Evolutionary conservation across 495 filamentous ascomycete genomes (phyloP).

Genomic region (Trichoderma gamsii): DNA sequence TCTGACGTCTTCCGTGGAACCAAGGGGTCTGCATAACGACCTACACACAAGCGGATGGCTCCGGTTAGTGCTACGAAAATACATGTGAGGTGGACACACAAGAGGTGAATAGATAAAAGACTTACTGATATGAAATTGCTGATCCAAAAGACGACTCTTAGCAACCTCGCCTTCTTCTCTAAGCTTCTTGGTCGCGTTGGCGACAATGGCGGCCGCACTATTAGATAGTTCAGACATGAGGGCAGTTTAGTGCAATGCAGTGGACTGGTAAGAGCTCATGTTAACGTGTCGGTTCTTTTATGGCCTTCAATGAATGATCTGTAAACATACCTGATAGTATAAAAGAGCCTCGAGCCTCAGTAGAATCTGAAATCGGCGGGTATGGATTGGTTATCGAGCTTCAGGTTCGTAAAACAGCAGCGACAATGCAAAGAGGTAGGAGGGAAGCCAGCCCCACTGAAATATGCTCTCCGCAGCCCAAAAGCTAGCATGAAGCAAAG

Average conservation of each 20-base stretch:
- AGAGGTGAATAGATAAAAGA: not conserved
- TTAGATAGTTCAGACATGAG: not conserved
- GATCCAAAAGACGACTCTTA: slow-evolving; percentile 32
- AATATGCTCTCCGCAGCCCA: not conserved
- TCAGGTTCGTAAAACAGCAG: slow-evolving; percentile 30
- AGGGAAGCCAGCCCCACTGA: slow-evolving; percentile 33
- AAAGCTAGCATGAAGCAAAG: not conserved
- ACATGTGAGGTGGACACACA: not conserved
- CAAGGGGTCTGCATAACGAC: slow-evolving; percentile 38
- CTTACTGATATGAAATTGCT: slow-evolving; percentile 38
- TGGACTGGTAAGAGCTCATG: not conserved
- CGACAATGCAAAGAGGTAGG: slow-evolving; percentile 46
- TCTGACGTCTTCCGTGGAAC: slow-evolving; percentile 20
- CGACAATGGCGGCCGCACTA: not conserved
- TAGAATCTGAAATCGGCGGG: not conserved
- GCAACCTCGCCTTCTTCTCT: slow-evolving; percentile 51
- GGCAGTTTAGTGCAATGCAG: not conserved
- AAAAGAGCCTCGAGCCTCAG: not conserved
- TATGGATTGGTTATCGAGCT: not conserved
- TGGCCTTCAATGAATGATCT: not conserved
- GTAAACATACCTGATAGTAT: not conserved
- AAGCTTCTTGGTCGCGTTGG: slow-evolving; percentile 37
- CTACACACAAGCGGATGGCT: slow-evolving; percentile 19
- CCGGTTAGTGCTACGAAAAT: not conserved
- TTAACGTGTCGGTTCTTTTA: not conserved